These are phyloP conservation scores for Rhizomucor pusillus DNA, from an alignment of 371 early-diverging fungal genomes.

Conservation along the genomic window DNA sequence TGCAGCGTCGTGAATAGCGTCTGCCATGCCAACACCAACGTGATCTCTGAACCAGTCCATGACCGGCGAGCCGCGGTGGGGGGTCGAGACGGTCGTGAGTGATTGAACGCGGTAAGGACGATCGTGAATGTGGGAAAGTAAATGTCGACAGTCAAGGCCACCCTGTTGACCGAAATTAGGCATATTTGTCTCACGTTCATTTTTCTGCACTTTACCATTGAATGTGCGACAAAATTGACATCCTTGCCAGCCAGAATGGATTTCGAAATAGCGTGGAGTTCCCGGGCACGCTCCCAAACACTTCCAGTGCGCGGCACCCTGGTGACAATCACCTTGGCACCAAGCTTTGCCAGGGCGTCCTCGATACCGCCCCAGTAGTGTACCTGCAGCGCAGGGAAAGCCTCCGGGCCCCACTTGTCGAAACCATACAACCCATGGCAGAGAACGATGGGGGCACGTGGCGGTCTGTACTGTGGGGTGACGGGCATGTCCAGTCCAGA, in stretches of 20 bases:
- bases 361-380: conserved; percentile 91
- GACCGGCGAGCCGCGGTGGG: conserved; percentile 88
- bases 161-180: no score
- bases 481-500: conserved; percentile 47
- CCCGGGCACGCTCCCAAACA: conserved; percentile 75
- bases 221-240: conserved; percentile 87
- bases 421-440: conserved; percentile 93
- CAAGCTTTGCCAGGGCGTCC: conserved; percentile 75
- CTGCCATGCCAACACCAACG: conserved; percentile 53
- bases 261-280: conserved; percentile 67
- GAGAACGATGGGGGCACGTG: conserved; percentile 79
- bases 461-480: conserved; percentile 65
- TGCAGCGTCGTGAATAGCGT: conserved; percentile 17
- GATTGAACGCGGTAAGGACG: conserved; percentile 65
- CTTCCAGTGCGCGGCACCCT: conserved; percentile 81
- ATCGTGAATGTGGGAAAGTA: conserved; percentile 74
- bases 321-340: conserved; percentile 81
- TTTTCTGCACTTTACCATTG: conserved; percentile 74
- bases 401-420: conserved; percentile 75
- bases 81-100: conserved; percentile 86
- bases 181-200: no score
- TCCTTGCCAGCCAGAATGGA: conserved; percentile 49
- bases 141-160: conserved; percentile 85
- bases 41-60: conserved; percentile 91
- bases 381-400: conserved; percentile 76